A percentile compares a stretch with the other conserved stretches of the same genome.
These are phyloP conservation scores for Pythium vanterpoolii DNA, from an alignment of 352 stramenopile species.

Conservation along the genomic window DNA sequence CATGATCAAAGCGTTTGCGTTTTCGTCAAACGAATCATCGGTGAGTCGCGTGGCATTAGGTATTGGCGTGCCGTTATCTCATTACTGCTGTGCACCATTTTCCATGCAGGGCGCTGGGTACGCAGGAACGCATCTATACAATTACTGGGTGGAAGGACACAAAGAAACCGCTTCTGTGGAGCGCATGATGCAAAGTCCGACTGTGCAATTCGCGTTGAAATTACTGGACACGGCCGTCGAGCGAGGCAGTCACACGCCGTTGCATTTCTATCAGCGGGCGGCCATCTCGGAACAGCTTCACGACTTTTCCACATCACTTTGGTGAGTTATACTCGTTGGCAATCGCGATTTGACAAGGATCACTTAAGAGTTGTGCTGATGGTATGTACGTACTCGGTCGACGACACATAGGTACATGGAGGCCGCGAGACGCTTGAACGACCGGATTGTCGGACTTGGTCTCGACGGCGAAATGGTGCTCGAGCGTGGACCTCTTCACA, in stretches of 20 bases:
- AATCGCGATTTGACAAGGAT: neutral
- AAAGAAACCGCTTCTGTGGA: neutral
- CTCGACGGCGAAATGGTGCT: conserved; percentile 13
- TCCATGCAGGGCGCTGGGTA: conserved; percentile 16
- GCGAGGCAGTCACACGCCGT: conserved; percentile 4
- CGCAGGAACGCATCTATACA: conserved; percentile 10
- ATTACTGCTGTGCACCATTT: no score
- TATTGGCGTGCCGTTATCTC: no score
- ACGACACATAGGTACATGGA: conserved; percentile 10
- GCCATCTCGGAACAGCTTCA: conserved; percentile 7
- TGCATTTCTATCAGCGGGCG: conserved; percentile 18
- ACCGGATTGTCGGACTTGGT: neutral
- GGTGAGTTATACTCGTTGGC: neutral
- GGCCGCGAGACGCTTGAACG: conserved; percentile 2
- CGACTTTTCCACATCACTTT: conserved; percentile 1
- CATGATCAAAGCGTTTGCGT: conserved; percentile 39
- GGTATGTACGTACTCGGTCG: neutral
- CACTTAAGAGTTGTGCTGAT: neutral
- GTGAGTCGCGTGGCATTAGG: conserved; percentile 14
- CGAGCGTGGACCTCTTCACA: conserved; percentile 27
- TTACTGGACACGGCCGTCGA: conserved; percentile 19
- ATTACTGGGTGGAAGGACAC: conserved; percentile 10
- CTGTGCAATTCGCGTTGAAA: neutral
- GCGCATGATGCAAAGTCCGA: conserved; percentile 9
- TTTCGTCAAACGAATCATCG: conserved; percentile 20